A percentile compares a stretch with the other conserved stretches of the same genome.
phyloP scores from a whole-genome alignment of 768 basidiomycete species.

The Tulasnella sp. region DNA sequence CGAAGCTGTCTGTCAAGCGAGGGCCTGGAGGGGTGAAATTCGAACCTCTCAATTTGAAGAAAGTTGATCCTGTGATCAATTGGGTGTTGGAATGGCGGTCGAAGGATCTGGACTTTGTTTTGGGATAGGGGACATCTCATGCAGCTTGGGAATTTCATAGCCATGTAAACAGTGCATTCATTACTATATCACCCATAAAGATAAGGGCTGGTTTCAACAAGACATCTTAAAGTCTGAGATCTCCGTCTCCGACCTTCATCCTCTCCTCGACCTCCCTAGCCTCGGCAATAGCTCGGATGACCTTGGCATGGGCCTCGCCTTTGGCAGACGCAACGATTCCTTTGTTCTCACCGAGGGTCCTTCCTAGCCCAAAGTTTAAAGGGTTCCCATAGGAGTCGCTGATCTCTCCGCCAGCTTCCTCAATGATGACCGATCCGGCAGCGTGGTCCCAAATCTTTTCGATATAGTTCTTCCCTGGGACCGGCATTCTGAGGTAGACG shows the following conservation, averaged over 20 bases:
- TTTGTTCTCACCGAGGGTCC: slow-evolving; percentile 79
- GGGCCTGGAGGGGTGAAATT: background rate
- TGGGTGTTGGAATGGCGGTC: background rate
- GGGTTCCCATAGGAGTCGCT: slow-evolving; percentile 74
- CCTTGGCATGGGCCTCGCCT: slow-evolving; percentile 55
- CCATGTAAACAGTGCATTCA: background rate
- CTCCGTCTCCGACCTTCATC: background rate
- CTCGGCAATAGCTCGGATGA: slow-evolving; percentile 63
- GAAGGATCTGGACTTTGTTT: background rate
- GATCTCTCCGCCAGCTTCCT: slow-evolving; percentile 86
- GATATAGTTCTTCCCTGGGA: slow-evolving; percentile 61
- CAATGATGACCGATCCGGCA: slow-evolving; percentile 73
- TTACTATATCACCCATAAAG: background rate
- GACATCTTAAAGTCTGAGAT: background rate
- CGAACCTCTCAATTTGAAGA: background rate
- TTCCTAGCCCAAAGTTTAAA: slow-evolving; percentile 81
- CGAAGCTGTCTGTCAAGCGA: background rate
- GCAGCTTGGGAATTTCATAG: background rate
- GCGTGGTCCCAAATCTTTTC: slow-evolving; percentile 99
- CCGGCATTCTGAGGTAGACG: slow-evolving; percentile 75
- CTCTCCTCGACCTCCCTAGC: background rate
- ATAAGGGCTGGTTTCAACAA: background rate
- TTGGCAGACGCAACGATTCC: slow-evolving; percentile 82
- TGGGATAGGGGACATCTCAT: background rate
- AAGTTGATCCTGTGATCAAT: background rate